Conservation (phyloP, 805 yeast species). For the Cyberlindnera xylosilytica region DNA sequence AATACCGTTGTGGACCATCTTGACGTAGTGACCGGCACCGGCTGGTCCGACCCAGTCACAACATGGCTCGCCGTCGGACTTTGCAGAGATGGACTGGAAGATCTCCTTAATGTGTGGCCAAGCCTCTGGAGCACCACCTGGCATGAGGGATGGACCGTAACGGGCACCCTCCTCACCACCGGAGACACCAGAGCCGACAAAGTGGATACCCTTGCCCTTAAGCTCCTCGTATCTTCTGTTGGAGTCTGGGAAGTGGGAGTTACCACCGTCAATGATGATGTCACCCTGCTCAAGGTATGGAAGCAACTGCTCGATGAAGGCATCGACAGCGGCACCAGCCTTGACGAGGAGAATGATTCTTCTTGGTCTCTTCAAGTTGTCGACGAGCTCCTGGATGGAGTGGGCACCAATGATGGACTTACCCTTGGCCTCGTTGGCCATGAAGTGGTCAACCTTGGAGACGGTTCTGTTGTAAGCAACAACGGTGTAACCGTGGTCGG, state of each 20-base stretch:
- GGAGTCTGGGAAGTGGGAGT: slow-evolving; percentile 98
- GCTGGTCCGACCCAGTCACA: slow-evolving; percentile 99
- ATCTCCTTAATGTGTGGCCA: slow-evolving; percentile 98
- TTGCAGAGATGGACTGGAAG: slow-evolving; percentile 94
- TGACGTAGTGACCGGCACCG: slow-evolving; percentile 98
- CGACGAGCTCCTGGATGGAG: slow-evolving; percentile 82
- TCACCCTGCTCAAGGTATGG: slow-evolving; percentile 95
- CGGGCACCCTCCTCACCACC: slow-evolving; percentile 99
- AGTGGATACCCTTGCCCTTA: slow-evolving; percentile 79
- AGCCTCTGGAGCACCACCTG: slow-evolving; percentile 97
- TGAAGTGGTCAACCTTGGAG: slow-evolving; percentile 90
- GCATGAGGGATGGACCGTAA: slow-evolving; percentile 98
- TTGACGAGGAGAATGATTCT: slow-evolving; percentile 90
- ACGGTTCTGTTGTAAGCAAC: slow-evolving; percentile 98
- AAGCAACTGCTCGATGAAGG: slow-evolving; percentile 79
- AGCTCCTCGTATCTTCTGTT: slow-evolving; percentile 95
- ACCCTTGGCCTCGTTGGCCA: slow-evolving; percentile 95
- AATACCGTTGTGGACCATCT: slow-evolving; percentile 99
- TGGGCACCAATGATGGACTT: slow-evolving; percentile 94
- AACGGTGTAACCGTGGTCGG: slow-evolving; percentile 98
- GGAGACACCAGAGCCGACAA: slow-evolving; percentile 99
- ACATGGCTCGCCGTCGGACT: slow-evolving; percentile 98
- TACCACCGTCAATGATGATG: slow-evolving; percentile 99
- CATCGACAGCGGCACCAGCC: slow-evolving; percentile 95
- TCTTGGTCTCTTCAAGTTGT: slow-evolving; percentile 95